Evolutionary conservation across 2,329 filamentous ascomycete species (phyloP).

Genomic region (Verticillium alfalfae): DNA sequence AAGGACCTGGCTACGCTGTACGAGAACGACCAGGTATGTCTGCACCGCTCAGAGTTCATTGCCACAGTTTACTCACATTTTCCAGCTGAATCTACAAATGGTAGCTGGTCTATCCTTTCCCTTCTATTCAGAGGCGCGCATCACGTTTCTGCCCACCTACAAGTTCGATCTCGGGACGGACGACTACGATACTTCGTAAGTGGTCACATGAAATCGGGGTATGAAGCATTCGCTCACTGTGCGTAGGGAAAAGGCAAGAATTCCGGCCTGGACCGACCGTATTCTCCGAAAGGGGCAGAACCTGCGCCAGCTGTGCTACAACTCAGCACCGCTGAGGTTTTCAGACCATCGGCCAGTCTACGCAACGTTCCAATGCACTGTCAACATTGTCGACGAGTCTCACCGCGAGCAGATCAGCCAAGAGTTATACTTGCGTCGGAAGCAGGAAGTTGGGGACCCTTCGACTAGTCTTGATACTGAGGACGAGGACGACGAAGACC

Average conservation of each 20-base stretch:
- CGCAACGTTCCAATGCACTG: constrained; percentile 77
- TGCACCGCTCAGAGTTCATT: not conserved
- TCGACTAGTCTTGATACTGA: constrained; percentile 44
- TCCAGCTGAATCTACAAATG: constrained; percentile 88
- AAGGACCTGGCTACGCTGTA: constrained; percentile 74
- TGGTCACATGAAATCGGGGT: constrained; percentile 7
- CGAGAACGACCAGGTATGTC: constrained; percentile 76
- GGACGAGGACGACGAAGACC: constrained; percentile 70
- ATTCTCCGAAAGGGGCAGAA: constrained; percentile 82
- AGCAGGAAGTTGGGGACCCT: constrained; percentile 55
- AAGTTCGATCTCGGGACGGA: constrained; percentile 90
- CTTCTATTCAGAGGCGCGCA: constrained; percentile 84
- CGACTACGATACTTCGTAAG: constrained; percentile 83
- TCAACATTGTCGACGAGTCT: constrained; percentile 74
- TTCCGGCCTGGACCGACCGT: constrained; percentile 96
- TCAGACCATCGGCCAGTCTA: constrained; percentile 97
- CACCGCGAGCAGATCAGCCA: constrained; percentile 67
- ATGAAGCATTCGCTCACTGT: constrained; percentile 19
- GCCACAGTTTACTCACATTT: not conserved
- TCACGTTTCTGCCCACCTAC: constrained; percentile 89
- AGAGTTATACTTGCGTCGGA: constrained; percentile 67
- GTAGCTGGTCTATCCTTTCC: constrained; percentile 83
- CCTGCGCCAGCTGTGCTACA: constrained; percentile 77
- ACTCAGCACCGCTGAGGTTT: constrained; percentile 75
- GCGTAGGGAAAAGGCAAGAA: constrained; percentile 77